These are phyloP conservation scores for Psidium guajava DNA, from an alignment of 345 rosid species.

Conservation along the genomic window DNA sequence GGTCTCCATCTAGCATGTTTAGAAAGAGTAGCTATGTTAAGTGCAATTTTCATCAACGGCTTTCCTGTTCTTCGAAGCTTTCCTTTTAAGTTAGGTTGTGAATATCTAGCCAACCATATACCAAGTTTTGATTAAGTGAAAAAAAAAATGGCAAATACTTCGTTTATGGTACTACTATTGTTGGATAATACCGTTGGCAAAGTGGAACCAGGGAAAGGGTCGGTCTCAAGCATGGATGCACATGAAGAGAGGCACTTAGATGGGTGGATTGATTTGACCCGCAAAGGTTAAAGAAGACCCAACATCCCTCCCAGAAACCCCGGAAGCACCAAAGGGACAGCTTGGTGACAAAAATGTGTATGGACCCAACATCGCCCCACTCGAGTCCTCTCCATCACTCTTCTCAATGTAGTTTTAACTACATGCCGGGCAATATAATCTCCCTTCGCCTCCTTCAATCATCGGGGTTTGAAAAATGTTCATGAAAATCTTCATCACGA, in stretches of 20 bases:
- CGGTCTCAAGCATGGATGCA: constrained; percentile 1
- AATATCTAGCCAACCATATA: neutral
- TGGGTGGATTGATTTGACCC: neutral
- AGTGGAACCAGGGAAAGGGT: neutral
- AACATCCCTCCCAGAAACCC: constrained; percentile 10
- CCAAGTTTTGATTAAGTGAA: neutral
- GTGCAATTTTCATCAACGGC: neutral
- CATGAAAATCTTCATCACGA: neutral
- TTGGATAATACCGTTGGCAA: neutral
- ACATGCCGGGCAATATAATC: neutral
- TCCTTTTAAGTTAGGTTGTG: neutral
- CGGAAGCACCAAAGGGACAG: constrained; percentile 6
- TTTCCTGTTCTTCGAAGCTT: neutral
- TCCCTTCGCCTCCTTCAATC: neutral
- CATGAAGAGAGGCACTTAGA: neutral
- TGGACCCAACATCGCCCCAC: neutral
- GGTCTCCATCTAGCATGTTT: neutral
- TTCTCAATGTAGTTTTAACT: neutral
- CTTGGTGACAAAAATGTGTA: neutral
- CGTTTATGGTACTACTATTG: neutral
- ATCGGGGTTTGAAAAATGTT: neutral
- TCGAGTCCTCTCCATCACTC: neutral
- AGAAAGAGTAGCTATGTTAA: neutral
- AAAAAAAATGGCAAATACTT: neutral
- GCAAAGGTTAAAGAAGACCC: neutral